Conservation (phyloP, 176 grass and related monocot genomes). For the Metroxylon sagu region DNA sequence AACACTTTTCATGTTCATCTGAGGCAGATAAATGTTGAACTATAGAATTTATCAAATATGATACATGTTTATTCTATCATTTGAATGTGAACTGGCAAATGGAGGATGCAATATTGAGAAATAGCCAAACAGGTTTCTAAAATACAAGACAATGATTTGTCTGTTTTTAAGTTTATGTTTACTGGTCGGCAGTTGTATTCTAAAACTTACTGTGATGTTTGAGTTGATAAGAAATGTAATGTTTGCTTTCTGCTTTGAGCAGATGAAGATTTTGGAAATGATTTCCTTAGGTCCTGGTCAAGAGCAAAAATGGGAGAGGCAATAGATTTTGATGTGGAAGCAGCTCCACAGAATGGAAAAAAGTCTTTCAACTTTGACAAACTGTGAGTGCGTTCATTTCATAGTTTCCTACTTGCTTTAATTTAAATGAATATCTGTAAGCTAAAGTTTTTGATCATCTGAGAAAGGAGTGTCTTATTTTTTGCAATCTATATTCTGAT, state of each 20-base stretch:
- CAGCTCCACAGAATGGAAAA: constrained; percentile 53
- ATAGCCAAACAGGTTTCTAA: no score
- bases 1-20: not conserved
- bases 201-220: not conserved
- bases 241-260: constrained; percentile 5
- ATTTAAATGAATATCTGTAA: no score
- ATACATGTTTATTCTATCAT: no score
- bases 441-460: no score
- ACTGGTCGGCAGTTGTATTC: not conserved
- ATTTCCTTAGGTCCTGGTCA: constrained; percentile 85
- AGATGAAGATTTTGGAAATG: constrained; percentile 89
- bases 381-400: constrained; percentile 51
- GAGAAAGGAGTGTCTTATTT: no score
- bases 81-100: no score
- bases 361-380: constrained; percentile 66
- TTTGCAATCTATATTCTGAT: no score
- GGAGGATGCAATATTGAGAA: no score
- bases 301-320: constrained; percentile 45
- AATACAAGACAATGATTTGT: no score
- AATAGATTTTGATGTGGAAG: constrained; percentile 60
- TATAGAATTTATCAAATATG: not conserved
- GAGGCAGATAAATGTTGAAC: not conserved
- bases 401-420: constrained; percentile 3
- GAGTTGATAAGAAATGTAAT: constrained; percentile 1
- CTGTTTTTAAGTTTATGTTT: not conserved